phyloP scores from a whole-genome alignment of 2,329 filamentous ascomycete genomes.

The Neocatenulostroma microsporum region DNA sequence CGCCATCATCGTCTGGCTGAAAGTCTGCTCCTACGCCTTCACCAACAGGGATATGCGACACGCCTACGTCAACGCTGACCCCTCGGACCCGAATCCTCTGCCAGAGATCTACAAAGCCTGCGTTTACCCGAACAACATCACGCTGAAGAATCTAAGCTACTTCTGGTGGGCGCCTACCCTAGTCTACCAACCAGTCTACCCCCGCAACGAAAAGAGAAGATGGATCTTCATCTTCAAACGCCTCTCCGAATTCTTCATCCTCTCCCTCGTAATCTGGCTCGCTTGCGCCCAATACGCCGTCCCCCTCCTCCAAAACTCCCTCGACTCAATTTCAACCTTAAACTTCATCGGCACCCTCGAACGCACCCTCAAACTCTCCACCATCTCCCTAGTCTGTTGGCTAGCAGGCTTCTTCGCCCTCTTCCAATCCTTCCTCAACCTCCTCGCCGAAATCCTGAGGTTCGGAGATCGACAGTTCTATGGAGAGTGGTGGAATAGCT shows the following conservation, averaged over 20 bases:
- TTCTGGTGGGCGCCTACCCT: slow-evolving; percentile 98
- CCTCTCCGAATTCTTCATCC: slow-evolving; percentile 63
- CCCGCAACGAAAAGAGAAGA: slow-evolving; percentile 69
- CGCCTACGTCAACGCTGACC: slow-evolving; percentile 64
- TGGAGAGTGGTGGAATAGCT: slow-evolving; percentile 95
- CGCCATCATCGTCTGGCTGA: slow-evolving; percentile 91
- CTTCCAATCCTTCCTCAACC: slow-evolving; percentile 89
- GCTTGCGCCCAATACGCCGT: slow-evolving; percentile 89
- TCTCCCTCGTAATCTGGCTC: slow-evolving; percentile 76
- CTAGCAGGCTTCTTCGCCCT: slow-evolving; percentile 94
- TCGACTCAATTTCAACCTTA: slow-evolving; percentile 75
- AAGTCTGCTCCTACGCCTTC: slow-evolving; percentile 90
- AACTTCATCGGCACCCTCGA: slow-evolving; percentile 78
- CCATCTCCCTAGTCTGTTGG: slow-evolving; percentile 94
- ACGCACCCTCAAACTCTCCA: slow-evolving; percentile 86
- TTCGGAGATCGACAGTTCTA: slow-evolving; percentile 96
- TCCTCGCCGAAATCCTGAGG: slow-evolving; percentile 76
- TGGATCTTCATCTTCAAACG: slow-evolving; percentile 86
- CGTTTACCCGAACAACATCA: slow-evolving; percentile 87
- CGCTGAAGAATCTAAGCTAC: slow-evolving; percentile 76
- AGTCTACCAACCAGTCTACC: slow-evolving; percentile 92
- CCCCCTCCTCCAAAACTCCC: slow-evolving; percentile 79
- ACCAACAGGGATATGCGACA: slow-evolving; percentile 94
- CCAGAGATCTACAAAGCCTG: slow-evolving; percentile 76
- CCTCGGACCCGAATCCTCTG: slow-evolving; percentile 55